Evolutionary conservation across 192 early-diverging fungal species (phyloP).

Genomic region (Coemansia sp.): DNA sequence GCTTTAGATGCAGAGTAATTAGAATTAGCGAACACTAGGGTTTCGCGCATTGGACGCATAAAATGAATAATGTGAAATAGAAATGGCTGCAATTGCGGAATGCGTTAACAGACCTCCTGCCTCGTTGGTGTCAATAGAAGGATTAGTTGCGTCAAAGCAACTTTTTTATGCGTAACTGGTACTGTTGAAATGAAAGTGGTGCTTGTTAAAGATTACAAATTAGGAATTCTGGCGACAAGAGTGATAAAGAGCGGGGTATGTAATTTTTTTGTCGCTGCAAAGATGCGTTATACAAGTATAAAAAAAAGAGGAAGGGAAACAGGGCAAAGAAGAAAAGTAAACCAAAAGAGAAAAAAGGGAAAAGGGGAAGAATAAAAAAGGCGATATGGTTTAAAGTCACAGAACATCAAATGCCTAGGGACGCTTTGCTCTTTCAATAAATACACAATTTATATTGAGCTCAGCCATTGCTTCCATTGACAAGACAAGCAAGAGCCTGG

Average conservation of each 20-base stretch:
- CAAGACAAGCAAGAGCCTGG: too few species aligned
- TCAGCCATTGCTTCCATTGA: too few species aligned
- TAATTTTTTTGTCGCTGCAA: not conserved
- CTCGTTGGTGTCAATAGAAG: not conserved
- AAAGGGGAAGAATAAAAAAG: not conserved
- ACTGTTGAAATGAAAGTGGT: not conserved
- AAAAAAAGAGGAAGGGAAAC: not conserved
- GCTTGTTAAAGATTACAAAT: not conserved
- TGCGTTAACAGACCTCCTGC: not conserved
- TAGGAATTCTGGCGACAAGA: not conserved
- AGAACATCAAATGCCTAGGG: too few species aligned
- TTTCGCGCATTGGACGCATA: not conserved
- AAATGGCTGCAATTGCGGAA: not conserved
- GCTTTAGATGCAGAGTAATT: not conserved
- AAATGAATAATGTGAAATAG: not conserved
- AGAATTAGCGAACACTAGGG: not conserved
- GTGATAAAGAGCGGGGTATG: not conserved
- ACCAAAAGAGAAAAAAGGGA: not conserved
- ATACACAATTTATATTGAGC: too few species aligned
- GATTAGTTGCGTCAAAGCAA: not conserved
- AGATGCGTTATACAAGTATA: not conserved
- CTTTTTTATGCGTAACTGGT: not conserved
- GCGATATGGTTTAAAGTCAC: too few species aligned
- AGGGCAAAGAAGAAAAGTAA: conserved; percentile 1
- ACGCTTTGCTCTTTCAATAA: too few species aligned